phyloP scores from a whole-genome alignment of 192 early-diverging fungal genomes.

The Podila minutissima region DNA sequence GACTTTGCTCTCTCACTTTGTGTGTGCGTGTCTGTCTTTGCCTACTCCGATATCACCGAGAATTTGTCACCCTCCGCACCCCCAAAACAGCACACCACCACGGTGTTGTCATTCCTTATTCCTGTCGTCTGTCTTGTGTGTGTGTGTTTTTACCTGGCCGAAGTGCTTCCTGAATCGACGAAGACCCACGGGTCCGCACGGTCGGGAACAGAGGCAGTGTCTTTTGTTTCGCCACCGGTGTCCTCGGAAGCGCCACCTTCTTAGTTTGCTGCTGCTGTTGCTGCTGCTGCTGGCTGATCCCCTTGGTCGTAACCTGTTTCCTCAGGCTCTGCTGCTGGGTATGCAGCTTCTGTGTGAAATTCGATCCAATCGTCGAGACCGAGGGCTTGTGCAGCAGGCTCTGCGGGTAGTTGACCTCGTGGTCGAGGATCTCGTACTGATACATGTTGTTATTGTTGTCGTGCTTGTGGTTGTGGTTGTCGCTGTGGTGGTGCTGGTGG shows the following conservation, averaged over 20 bases:
- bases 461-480: not conserved
- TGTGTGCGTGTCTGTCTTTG: too few relatives aligned
- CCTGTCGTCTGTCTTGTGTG: not conserved
- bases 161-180: slow-evolving; percentile 15
- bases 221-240: slow-evolving; percentile 9
- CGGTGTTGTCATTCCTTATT: not conserved
- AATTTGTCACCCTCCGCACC: too few relatives aligned
- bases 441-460: too few relatives aligned
- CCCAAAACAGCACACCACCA: too few relatives aligned
- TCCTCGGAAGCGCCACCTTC: not conserved
- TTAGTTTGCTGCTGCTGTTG: not conserved
- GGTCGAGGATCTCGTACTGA: not conserved
- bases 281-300: slow-evolving; percentile 3
- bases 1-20: too few relatives aligned
- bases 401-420: not conserved
- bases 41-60: too few relatives aligned
- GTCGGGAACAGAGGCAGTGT: slow-evolving; percentile 36
- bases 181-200: slow-evolving; percentile 21
- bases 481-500: not conserved
- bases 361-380: not conserved
- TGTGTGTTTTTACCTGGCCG: slow-evolving; percentile 25
- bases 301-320: not conserved
- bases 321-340: not conserved
- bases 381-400: slow-evolving; percentile 1
- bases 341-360: not conserved